Percentiles rank a stretch among this genome's conserved stretches.
These are phyloP conservation scores for Jaminaea rosea DNA, from an alignment of 1,284 basidiomycete species.

Conservation along the genomic window DNA sequence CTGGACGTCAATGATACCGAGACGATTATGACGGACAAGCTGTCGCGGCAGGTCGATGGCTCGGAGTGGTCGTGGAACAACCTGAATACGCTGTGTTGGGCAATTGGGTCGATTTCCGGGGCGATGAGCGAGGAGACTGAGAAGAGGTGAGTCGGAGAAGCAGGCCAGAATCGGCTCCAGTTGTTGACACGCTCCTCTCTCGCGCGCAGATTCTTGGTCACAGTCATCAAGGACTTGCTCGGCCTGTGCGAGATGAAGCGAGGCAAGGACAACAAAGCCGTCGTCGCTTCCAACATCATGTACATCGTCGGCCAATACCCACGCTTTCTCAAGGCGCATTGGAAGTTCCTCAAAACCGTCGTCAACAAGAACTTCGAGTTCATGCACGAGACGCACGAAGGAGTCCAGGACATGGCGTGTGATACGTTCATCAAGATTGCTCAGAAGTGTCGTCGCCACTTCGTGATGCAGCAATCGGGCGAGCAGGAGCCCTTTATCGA, in stretches of 20 bases:
- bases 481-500: slow-evolving; percentile 97
- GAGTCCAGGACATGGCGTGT: slow-evolving; percentile 99
- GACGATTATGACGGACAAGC: slow-evolving; percentile 77
- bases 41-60: slow-evolving; percentile 91
- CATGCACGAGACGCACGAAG: slow-evolving; percentile 99
- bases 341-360: slow-evolving; percentile 99
- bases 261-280: slow-evolving; percentile 99
- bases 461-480: slow-evolving; percentile 96
- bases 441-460: slow-evolving; percentile 94
- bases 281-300: slow-evolving; percentile 99
- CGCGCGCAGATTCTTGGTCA: slow-evolving; percentile 95
- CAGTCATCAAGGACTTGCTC: slow-evolving; percentile 95
- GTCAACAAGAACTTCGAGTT: slow-evolving; percentile 99
- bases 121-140: slow-evolving; percentile 99
- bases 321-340: slow-evolving; percentile 97
- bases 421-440: slow-evolving; percentile 99
- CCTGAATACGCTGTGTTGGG: slow-evolving; percentile 98
- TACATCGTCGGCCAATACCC: slow-evolving; percentile 99
- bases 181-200: too few species aligned
- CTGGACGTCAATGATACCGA: slow-evolving; percentile 93
- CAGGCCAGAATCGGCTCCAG: too few species aligned
- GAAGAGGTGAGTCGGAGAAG: too few species aligned
- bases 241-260: slow-evolving; percentile 97
- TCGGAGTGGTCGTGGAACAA: slow-evolving; percentile 99
- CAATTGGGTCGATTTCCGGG: slow-evolving; percentile 96